Evolutionary conservation across 805 yeast genomes (phyloP), one percentile per base, ranked within the genome.

Genomic region (Huiozyma sinensis): DNA sequence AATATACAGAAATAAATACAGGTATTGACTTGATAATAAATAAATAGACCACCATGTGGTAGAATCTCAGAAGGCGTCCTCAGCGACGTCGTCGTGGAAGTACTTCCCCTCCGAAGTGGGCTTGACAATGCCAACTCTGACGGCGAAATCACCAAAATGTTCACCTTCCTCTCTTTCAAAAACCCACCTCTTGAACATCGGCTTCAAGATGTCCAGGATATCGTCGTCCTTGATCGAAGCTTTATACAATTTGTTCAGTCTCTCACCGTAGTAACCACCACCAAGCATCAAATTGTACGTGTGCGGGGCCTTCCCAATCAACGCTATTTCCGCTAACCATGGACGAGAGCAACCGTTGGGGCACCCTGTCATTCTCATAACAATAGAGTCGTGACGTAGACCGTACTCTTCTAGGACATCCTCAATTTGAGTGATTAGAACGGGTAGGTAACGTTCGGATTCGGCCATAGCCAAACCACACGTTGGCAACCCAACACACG

Each of bases 391-490:
- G 57, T 88, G 95, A 60, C 95, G 83, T 55, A 90, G 75, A 7
- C 97, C 97, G 52, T 80, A 79, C 58, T 88, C 95, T 66, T 90
- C 97, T 46, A 90, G 71, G 17, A 87, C 79, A n/a, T 70, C 76
- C 65, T 90, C 97, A 47, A 90, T 68, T 67, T 88, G 86, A 50
- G 81, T 65, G 53, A 90, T 76, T 55, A 90, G 73, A 41, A 73
- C 81, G 7, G 97, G 97, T 56, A 90, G 72, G 46, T 68, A 71
- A 61, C 97, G 80, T 70, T 90, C 97, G 44, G 95, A 83, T 69
- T 90, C 97, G 32, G 97, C 97, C 97, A 90, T 88, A 13, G 97
- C 97, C 59, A 90, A 76, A 54, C 97, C 97, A 77, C 97, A 90
- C 1, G 97, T 90, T 53, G 97, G 97, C 76, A 90, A 81, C 2